Evolutionary conservation across 192 early-diverging fungal genomes (phyloP).

Genomic region (Entomortierella beljakovae): DNA sequence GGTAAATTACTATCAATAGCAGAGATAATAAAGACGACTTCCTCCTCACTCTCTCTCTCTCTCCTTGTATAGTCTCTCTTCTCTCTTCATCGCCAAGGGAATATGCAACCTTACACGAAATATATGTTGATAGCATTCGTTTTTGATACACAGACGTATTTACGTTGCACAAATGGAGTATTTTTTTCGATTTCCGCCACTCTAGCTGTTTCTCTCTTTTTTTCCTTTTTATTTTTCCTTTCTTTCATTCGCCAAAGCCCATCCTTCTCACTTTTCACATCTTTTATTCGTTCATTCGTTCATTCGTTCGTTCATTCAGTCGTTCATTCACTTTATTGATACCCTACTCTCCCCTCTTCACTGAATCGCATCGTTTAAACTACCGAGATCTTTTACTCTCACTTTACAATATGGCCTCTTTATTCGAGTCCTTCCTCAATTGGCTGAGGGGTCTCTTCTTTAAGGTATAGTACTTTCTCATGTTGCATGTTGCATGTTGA

Average conservation of each 20-base stretch:
- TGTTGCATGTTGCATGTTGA: neutral
- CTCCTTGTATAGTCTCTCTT: too few species aligned
- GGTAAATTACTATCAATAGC: too few species aligned
- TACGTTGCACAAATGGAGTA: neutral
- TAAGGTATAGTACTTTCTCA: conserved; percentile 61
- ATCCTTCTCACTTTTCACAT: neutral
- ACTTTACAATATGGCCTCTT: conserved; percentile 58
- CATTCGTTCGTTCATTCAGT: too few species aligned
- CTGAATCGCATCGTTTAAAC: neutral
- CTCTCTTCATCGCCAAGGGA: too few species aligned
- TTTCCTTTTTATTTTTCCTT: neutral
- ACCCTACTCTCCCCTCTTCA: neutral
- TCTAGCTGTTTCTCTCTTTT: neutral
- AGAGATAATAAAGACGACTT: too few species aligned
- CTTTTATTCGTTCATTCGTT: neutral
- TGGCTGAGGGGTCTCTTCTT: conserved; percentile 88
- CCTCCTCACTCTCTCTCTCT: too few species aligned
- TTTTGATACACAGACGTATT: too few species aligned
- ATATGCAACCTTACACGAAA: too few species aligned
- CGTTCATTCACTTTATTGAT: neutral
- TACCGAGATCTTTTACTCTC: neutral
- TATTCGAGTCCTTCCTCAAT: conserved; percentile 68
- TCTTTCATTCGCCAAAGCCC: neutral
- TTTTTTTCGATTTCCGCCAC: neutral
- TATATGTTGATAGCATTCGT: too few species aligned